Conservation (phyloP, 371 early-diverging fungal species). For the Batkoa obscura region DNA sequence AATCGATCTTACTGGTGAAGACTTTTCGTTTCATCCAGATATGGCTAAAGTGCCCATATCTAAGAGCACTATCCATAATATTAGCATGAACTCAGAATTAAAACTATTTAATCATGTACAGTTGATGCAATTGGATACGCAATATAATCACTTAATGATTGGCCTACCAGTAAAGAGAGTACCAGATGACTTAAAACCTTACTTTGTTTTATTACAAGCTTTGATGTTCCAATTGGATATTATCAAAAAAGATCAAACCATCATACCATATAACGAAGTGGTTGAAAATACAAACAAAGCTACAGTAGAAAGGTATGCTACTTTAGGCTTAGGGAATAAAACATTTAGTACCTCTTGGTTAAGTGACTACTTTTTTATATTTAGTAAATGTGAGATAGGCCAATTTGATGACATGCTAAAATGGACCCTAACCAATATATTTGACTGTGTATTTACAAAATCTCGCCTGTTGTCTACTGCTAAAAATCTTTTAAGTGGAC, state of each 20-base stretch:
- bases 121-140: slow-evolving; percentile 33
- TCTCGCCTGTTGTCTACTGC: slow-evolving; percentile 35
- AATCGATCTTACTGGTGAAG: slow-evolving; percentile 23
- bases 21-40: slow-evolving; percentile 28
- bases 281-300: slow-evolving; percentile 29
- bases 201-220: slow-evolving; percentile 33
- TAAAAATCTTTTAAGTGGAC: slow-evolving; percentile 36
- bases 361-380: slow-evolving; percentile 28
- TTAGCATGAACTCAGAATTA: background rate
- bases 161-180: slow-evolving; percentile 26
- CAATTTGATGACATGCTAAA: slow-evolving; percentile 18
- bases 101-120: slow-evolving; percentile 12
- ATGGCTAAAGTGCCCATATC: slow-evolving; percentile 14
- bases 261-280: slow-evolving; percentile 29
- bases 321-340: slow-evolving; percentile 36
- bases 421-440: slow-evolving; percentile 24
- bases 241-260: slow-evolving; percentile 1
- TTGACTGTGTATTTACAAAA: slow-evolving; percentile 30
- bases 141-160: slow-evolving; percentile 27
- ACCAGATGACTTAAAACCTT: slow-evolving; percentile 28
- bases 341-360: slow-evolving; percentile 30
- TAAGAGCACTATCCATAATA: slow-evolving; percentile 8
- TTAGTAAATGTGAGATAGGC: slow-evolving; percentile 17
- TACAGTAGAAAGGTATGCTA: slow-evolving; percentile 15
- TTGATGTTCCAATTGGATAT: slow-evolving; percentile 15